These are phyloP conservation scores for Themeda triandra DNA, from an alignment of 176 grass and related monocot genomes.

Conservation along the genomic window DNA sequence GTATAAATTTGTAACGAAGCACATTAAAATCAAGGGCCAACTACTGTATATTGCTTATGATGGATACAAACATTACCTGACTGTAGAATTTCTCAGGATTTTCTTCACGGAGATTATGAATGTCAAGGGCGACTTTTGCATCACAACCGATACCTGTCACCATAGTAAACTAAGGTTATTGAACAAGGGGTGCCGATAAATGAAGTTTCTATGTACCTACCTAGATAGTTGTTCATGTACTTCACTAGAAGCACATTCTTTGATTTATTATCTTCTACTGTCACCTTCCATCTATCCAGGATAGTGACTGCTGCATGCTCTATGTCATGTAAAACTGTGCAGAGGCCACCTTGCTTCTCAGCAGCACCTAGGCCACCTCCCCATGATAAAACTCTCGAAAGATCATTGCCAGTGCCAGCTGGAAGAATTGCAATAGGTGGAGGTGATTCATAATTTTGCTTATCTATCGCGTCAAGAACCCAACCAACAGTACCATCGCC, in stretches of 20 bases:
- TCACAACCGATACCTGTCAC: conserved; percentile 82
- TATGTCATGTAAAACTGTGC: conserved; percentile 47
- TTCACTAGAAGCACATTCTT: conserved; percentile 42
- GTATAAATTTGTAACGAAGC: not conserved
- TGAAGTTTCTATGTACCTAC: conserved; percentile 24
- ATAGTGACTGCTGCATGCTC: conserved; percentile 70
- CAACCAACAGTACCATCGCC: conserved; percentile 77
- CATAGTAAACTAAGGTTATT: conserved; percentile 21
- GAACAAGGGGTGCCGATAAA: not conserved
- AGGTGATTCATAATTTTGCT: conserved; percentile 70
- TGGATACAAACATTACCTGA: conserved; percentile 44
- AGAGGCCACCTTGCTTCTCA: conserved; percentile 62
- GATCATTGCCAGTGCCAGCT: conserved; percentile 85
- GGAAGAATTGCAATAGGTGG: conserved; percentile 78
- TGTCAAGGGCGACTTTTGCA: conserved; percentile 91
- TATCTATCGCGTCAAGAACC: conserved; percentile 71
- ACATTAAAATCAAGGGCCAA: not conserved
- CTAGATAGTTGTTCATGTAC: conserved; percentile 80
- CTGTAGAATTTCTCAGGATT: conserved; percentile 95
- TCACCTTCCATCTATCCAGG: conserved; percentile 73
- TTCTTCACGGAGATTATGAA: conserved; percentile 91
- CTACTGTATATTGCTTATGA: not conserved
- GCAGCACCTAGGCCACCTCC: conserved; percentile 64
- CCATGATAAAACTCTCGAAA: conserved; percentile 73
- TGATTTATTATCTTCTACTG: conserved; percentile 48